Base-by-base conservation (phyloP, 202 grass and related monocot genomes). In the Panicum virgatum region DNA sequence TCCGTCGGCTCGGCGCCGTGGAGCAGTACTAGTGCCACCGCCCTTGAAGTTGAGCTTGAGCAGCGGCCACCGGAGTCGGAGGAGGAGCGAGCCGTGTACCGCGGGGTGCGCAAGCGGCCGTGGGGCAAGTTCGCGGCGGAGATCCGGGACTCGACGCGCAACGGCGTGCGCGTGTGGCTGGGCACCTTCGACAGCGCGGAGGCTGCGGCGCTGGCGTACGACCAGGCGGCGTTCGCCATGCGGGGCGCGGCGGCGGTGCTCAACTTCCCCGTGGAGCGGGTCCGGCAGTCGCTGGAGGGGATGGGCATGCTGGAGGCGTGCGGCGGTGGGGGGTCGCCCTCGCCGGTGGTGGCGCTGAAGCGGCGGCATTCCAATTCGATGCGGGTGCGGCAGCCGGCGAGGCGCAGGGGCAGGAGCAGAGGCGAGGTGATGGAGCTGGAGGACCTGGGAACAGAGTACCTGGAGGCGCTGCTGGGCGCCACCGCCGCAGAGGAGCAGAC, bases 51-150 rank as follows among this genome's bases (percentile, higher is more conserved):
- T 4, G 0, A 7, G 12, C 47, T 34, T 3, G 32, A 3, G 19
- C 42, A 36, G 19, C 5, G 0, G 19, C 32, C 36, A 3, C 9
- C 6, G 32, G 32, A 34, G 32, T 34, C 3, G 32, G 32, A 34
- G 32, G 4, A 34, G 32, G n/a, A n/a, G n/a, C 3, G 0, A 3
- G 32, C 3, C 32, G 32, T 34, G 32, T 92, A 81, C 73, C 87
- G 91, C 56, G 91, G 91, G 5, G 91, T 93, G 69, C 80, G 89
- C 7, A 80, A 80, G 62, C 83, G 92, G 19, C 92, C 92, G 0
- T 94, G 89, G 89, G 87, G 91, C n/a, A 94, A 94, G 86, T 94
- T 77, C 51, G 92, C 92, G 4, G 89, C 92, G 13, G 92, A 94
- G 82, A 94, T 94, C 32, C 69, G 89, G 20, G 92, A 94, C 79